Percentiles rank a stretch among this genome's conserved stretches.
Conservation (phyloP, 176 grass and related monocot species). For the Chrysopogon serrulatus region DNA sequence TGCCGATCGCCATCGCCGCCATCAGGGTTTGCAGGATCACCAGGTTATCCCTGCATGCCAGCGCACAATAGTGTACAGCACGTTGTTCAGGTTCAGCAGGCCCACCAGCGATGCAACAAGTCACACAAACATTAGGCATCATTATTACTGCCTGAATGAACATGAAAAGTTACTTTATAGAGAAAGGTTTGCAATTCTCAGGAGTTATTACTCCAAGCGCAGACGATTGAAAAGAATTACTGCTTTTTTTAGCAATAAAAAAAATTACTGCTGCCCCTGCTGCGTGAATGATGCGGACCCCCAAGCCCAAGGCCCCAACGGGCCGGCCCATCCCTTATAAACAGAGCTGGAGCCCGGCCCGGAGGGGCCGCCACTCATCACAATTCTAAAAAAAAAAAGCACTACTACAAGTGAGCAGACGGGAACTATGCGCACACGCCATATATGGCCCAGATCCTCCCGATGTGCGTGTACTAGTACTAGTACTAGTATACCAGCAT, state of each 20-base stretch:
- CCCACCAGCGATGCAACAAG: too few relatives aligned
- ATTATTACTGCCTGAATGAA: too few relatives aligned
- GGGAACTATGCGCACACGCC: neutral
- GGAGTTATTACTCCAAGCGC: neutral
- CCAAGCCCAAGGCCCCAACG: neutral
- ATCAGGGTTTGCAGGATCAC: conserved; percentile 69
- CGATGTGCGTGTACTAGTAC: neutral
- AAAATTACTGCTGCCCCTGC: neutral
- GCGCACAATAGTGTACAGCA: too few relatives aligned
- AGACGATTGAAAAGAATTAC: neutral
- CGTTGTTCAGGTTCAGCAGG: too few relatives aligned
- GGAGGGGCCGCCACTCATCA: neutral
- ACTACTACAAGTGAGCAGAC: neutral
- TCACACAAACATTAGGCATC: too few relatives aligned
- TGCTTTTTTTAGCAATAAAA: too few relatives aligned
- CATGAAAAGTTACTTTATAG: too few relatives aligned
- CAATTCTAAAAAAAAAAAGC: neutral
- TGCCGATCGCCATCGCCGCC: conserved; percentile 33
- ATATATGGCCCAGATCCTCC: neutral
- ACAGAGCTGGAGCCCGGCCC: neutral
- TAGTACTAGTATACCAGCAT: too few relatives aligned
- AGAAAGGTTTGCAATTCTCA: too few relatives aligned
- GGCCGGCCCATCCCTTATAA: neutral
- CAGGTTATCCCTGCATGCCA: conserved; percentile 97
- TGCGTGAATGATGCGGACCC: neutral